Conservation (phyloP, 2,329 filamentous ascomycete species). For the Ophiosphaerella korrae region DNA sequence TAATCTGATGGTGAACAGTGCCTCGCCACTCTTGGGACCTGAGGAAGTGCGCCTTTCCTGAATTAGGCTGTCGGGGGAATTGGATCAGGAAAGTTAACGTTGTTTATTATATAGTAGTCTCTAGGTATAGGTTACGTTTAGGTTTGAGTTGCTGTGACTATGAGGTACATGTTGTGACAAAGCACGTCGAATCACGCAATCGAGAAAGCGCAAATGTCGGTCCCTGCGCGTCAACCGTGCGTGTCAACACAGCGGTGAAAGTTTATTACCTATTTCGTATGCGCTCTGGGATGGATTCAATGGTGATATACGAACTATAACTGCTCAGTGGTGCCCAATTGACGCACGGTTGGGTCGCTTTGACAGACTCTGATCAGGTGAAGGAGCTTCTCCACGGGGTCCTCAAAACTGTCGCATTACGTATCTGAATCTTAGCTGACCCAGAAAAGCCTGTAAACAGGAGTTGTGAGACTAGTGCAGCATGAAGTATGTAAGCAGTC, state of each 20-base stretch:
- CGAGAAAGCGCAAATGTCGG: constrained; percentile 24
- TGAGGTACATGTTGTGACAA: constrained; percentile 28
- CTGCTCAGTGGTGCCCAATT: too few relatives aligned
- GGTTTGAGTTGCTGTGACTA: constrained; percentile 9
- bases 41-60: too few relatives aligned
- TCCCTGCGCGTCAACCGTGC: constrained; percentile 12
- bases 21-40: too few relatives aligned
- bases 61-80: too few relatives aligned
- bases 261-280: background rate
- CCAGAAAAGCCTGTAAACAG: too few relatives aligned
- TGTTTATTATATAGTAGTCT: too few relatives aligned
- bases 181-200: constrained; percentile 45
- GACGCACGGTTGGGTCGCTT: too few relatives aligned
- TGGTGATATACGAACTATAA: too few relatives aligned
- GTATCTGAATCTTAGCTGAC: too few relatives aligned
- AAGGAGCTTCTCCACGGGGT: background rate
- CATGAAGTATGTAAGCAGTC: background rate
- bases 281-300: background rate
- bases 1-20: too few relatives aligned
- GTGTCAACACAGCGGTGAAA: background rate
- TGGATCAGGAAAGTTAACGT: background rate
- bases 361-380: background rate
- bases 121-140: background rate
- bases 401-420: background rate
- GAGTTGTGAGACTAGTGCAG: too few relatives aligned